Evolutionary conservation across 768 basidiomycete genomes (phyloP).

Genomic region (Coprinopsis cinerea): DNA sequence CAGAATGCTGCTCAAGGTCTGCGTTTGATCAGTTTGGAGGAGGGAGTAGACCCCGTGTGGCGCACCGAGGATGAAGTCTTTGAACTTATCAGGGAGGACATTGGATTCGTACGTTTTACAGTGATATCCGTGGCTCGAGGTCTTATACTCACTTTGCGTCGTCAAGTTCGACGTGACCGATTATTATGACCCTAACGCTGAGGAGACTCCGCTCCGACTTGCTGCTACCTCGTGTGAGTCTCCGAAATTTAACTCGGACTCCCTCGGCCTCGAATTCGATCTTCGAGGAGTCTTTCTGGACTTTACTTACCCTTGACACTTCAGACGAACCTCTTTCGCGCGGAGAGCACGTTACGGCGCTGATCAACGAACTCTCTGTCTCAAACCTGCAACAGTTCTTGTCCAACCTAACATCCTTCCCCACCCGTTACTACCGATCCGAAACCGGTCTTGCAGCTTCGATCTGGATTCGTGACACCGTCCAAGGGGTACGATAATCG

Average conservation of each 20-base stretch:
- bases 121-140: too few relatives aligned
- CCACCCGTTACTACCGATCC: slow-evolving; percentile 30
- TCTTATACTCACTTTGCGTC: too few relatives aligned
- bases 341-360: slow-evolving; percentile 18
- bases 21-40: slow-evolving; percentile 24
- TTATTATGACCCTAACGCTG: slow-evolving; percentile 20
- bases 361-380: slow-evolving; percentile 19
- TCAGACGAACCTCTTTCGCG: slow-evolving; percentile 22
- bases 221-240: background rate
- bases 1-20: slow-evolving; percentile 26
- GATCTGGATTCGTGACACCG: slow-evolving; percentile 25
- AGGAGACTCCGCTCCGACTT: background rate
- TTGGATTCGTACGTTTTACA: slow-evolving; percentile 19
- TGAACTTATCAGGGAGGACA: slow-evolving; percentile 19
- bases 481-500: slow-evolving; percentile 19
- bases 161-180: slow-evolving; percentile 33
- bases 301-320: too few relatives aligned
- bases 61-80: slow-evolving; percentile 26
- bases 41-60: slow-evolving; percentile 26
- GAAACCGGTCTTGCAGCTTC: slow-evolving; percentile 26
- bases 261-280: too few relatives aligned
- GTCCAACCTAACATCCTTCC: slow-evolving; percentile 25
- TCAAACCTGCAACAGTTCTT: slow-evolving; percentile 25
- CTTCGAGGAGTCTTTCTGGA: too few relatives aligned
- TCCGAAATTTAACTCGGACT: too few relatives aligned